phyloP scores from a whole-genome alignment of 2,329 filamentous ascomycete genomes.

The Aureobasidium pullulans region DNA sequence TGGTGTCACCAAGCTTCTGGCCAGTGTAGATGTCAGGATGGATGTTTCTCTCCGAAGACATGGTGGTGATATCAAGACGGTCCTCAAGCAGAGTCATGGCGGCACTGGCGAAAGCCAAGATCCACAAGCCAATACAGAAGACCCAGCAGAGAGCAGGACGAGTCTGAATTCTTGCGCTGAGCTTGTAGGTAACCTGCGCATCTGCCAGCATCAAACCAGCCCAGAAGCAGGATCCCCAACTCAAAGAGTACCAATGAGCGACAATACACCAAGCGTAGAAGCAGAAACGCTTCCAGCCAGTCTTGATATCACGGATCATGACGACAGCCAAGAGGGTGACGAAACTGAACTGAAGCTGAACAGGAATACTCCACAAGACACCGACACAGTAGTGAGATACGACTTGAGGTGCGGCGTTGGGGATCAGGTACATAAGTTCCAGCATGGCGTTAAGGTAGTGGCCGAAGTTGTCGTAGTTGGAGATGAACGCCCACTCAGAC shows the following conservation, averaged over 20 bases:
- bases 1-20: conserved; percentile 29
- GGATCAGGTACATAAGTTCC: conserved; percentile 40
- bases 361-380: conserved; percentile 44
- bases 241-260: conserved; percentile 41
- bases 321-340: conserved; percentile 36
- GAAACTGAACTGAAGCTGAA: conserved; percentile 42
- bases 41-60: conserved; percentile 34
- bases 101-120: conserved; percentile 18
- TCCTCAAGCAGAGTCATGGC: conserved; percentile 32
- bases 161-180: conserved; percentile 32
- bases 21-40: conserved; percentile 37
- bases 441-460: conserved; percentile 39
- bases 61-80: conserved; percentile 32
- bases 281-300: conserved; percentile 38
- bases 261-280: conserved; percentile 38
- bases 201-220: conserved; percentile 39
- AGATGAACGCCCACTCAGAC: conserved; percentile 42
- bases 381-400: conserved; percentile 44
- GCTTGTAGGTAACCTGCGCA: conserved; percentile 41
- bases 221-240: conserved; percentile 42
- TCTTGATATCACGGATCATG: conserved; percentile 39
- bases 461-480: conserved; percentile 33
- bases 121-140: conserved; percentile 25
- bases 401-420: conserved; percentile 41
- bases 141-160: conserved; percentile 32